These are phyloP conservation scores for Gastrolobium bilobum DNA, from an alignment of 306 rosid species.

Conservation along the genomic window DNA sequence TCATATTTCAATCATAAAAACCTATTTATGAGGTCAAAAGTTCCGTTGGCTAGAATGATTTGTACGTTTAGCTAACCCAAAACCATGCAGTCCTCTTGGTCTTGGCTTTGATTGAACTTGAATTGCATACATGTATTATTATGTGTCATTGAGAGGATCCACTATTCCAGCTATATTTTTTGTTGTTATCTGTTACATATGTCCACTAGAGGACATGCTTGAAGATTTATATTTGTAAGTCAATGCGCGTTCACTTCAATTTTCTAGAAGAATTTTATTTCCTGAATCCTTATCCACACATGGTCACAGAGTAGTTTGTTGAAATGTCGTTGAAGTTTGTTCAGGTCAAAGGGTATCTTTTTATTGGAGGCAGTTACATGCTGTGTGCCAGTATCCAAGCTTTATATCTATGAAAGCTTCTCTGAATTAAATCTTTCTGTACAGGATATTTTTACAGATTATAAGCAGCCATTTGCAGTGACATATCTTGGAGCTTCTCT, in stretches of 20 bases:
- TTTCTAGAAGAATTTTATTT: neutral
- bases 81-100: neutral
- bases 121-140: neutral
- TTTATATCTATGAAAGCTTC: slow-evolving; percentile 37
- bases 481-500: slow-evolving; percentile 99
- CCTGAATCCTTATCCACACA: slow-evolving; percentile 18
- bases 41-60: slow-evolving; percentile 23
- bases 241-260: neutral
- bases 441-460: slow-evolving; percentile 82
- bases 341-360: slow-evolving; percentile 6
- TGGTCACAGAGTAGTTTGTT: slow-evolving; percentile 3
- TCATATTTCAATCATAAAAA: neutral
- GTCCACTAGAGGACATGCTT: slow-evolving; percentile 2
- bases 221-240: slow-evolving; percentile 34
- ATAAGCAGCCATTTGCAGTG: slow-evolving; percentile 98
- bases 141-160: slow-evolving; percentile 14
- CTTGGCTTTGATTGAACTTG: neutral
- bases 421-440: slow-evolving; percentile 47
- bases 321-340: slow-evolving; percentile 16
- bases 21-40: slow-evolving; percentile 8
- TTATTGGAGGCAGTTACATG: slow-evolving; percentile 31
- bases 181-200: slow-evolving; percentile 11
- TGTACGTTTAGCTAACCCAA: neutral
- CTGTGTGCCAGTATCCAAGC: slow-evolving; percentile 24
- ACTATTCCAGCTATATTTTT: slow-evolving; percentile 9